Percentiles rank a stretch among this genome's conserved stretches.
phyloP scores from a whole-genome alignment of 306 rosid species.

The Pyrus pyrifolia region DNA sequence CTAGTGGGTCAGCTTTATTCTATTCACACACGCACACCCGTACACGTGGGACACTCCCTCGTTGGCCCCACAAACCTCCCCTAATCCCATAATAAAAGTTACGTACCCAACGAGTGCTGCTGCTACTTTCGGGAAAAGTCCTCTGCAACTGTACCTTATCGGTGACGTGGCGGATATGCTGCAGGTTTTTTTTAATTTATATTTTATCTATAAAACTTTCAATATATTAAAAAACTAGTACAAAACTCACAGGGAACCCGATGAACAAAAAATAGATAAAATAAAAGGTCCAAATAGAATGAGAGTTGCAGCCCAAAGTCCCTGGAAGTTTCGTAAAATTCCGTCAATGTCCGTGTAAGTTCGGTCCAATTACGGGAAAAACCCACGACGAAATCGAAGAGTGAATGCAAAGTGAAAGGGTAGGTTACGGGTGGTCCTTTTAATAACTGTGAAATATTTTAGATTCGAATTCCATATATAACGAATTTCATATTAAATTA shows the following conservation, averaged over 20 bases:
- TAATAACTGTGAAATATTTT: too few species aligned
- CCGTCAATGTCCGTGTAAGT: not conserved
- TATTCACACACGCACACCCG: constrained; percentile 5
- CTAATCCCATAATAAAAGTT: not conserved
- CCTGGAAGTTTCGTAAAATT: not conserved
- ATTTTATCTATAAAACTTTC: too few species aligned
- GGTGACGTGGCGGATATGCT: constrained; percentile 27
- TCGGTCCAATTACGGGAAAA: not conserved
- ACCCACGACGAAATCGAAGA: constrained; percentile 16
- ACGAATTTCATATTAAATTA: too few species aligned
- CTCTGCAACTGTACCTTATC: not conserved
- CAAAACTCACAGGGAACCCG: too few species aligned
- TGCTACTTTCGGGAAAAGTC: not conserved
- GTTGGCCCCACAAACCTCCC: not conserved
- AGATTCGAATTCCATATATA: accelerated
- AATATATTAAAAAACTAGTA: too few species aligned
- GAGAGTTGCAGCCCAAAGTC: too few species aligned
- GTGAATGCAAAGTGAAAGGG: not conserved
- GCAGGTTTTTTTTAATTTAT: not conserved
- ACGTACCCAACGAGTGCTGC: constrained; percentile 10
- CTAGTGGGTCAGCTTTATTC: constrained; percentile 20
- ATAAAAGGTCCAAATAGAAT: too few species aligned
- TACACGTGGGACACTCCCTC: constrained; percentile 32
- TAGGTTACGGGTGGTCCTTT: not conserved
- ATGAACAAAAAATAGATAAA: too few species aligned